These are phyloP conservation scores for Arabidopsis suecica DNA, from an alignment of 345 rosid genomes.

Conservation along the genomic window DNA sequence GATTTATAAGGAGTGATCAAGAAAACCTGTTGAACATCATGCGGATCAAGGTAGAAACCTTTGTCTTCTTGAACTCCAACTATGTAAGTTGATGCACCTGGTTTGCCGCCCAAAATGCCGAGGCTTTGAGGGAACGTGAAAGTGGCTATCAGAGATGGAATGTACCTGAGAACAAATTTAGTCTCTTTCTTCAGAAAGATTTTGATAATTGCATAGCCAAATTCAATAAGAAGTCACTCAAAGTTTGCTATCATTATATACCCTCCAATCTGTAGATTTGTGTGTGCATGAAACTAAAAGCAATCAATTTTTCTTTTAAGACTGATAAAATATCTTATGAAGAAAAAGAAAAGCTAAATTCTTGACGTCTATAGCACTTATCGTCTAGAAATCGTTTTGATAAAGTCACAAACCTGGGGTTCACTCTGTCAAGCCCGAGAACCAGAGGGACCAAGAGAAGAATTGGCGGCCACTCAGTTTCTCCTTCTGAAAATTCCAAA, in stretches of 20 bases:
- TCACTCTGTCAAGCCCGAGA: conserved; percentile 93
- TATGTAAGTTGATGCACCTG: conserved; percentile 92
- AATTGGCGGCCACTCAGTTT: conserved; percentile 74
- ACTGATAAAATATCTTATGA: neutral
- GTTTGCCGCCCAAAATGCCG: conserved; percentile 94
- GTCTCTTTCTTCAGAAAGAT: conserved; percentile 68
- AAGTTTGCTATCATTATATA: conserved; percentile 67
- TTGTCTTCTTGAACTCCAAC: conserved; percentile 89
- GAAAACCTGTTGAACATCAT: conserved; percentile 64
- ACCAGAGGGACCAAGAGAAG: conserved; percentile 94
- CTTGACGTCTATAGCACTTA: conserved; percentile 57
- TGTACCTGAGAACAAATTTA: conserved; percentile 61
- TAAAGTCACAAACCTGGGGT: conserved; percentile 76
- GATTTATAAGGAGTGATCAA: conserved; percentile 7
- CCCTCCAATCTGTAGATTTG: conserved; percentile 75
- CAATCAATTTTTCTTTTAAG: neutral
- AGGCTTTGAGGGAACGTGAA: conserved; percentile 95
- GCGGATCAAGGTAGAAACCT: conserved; percentile 94
- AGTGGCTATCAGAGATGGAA: conserved; percentile 76
- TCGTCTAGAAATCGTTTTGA: conserved; percentile 64
- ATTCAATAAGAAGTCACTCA: conserved; percentile 47
- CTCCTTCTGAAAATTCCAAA: conserved; percentile 67
- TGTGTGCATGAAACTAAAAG: conserved; percentile 65
- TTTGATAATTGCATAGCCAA: conserved; percentile 60
- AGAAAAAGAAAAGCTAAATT: neutral